These are phyloP conservation scores for Wickerhamomyces sydowiorum DNA, from an alignment of 805 yeast species.

Conservation along the genomic window DNA sequence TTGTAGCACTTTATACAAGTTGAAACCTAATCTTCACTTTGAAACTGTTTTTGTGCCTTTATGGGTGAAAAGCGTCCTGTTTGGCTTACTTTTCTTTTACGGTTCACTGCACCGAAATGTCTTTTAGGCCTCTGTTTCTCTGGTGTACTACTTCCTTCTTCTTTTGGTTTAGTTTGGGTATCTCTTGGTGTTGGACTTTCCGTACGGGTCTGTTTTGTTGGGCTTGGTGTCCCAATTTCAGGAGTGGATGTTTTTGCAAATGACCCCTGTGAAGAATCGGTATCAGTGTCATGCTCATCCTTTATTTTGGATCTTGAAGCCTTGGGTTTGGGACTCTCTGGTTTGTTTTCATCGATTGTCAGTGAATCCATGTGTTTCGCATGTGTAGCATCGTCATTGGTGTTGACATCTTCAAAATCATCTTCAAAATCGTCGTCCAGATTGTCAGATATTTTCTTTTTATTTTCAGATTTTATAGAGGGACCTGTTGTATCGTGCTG, in stretches of 20 bases:
- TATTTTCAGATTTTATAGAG: not conserved
- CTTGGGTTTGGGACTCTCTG: too few relatives aligned
- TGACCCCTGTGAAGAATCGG: too few relatives aligned
- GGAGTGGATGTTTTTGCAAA: not conserved
- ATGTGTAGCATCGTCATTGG: constrained; percentile 8
- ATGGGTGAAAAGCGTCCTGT: constrained; percentile 17
- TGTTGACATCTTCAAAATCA: constrained; percentile 1
- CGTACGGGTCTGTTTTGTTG: not conserved
- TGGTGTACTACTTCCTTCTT: too few relatives aligned
- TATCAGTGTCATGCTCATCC: too few relatives aligned
- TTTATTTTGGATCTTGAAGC: too few relatives aligned
- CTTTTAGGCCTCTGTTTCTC: constrained; percentile 6
- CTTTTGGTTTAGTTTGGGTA: not conserved
- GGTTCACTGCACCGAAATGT: constrained; percentile 16
- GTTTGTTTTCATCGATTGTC: constrained; percentile 5
- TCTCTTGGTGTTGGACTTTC: not conserved
- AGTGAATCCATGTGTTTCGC: constrained; percentile 7
- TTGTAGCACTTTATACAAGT: not conserved
- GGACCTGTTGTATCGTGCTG: not conserved
- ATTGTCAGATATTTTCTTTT: not conserved
- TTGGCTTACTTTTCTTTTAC: constrained; percentile 16
- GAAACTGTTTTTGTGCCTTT: constrained; percentile 18
- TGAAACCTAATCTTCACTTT: constrained; percentile 5
- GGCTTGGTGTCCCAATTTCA: not conserved
- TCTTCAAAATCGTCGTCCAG: constrained; percentile 1